Evolutionary conservation across 192 early-diverging fungal genomes (phyloP).

Genomic region (Coemansia sp.): DNA sequence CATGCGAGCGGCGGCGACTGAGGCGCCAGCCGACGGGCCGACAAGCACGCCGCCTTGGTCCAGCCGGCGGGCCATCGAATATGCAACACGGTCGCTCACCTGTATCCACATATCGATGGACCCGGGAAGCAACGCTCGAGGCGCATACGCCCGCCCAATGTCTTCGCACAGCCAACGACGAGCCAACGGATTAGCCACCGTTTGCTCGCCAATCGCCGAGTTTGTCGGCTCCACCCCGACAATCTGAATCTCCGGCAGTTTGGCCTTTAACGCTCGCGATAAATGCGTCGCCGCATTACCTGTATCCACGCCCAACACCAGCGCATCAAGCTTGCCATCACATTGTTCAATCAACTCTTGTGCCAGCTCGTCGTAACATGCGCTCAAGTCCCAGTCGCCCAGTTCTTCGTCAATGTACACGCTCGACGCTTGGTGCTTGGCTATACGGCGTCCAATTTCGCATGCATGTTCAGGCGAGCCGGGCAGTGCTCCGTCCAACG

Average conservation of each 20-base stretch:
- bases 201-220: constrained; percentile 56
- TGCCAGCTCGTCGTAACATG: constrained; percentile 58
- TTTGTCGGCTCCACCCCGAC: constrained; percentile 72
- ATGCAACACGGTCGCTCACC: constrained; percentile 68
- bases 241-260: constrained; percentile 57
- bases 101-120: constrained; percentile 67
- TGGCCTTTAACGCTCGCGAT: constrained; percentile 55
- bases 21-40: constrained; percentile 67
- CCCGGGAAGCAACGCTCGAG: constrained; percentile 53
- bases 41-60: constrained; percentile 62
- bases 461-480: constrained; percentile 65
- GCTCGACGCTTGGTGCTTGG: constrained; percentile 49
- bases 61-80: constrained; percentile 65
- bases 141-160: constrained; percentile 65
- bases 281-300: constrained; percentile 65
- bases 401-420: constrained; percentile 66
- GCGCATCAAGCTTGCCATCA: constrained; percentile 52
- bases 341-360: constrained; percentile 65
- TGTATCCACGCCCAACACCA: constrained; percentile 71
- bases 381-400: constrained; percentile 22
- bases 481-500: constrained; percentile 64
- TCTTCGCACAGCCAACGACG: constrained; percentile 69
- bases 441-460: constrained; percentile 61
- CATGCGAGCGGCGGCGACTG: constrained; percentile 61
- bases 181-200: constrained; percentile 26